Percentiles rank a stretch among this genome's conserved stretches.
phyloP scores from a whole-genome alignment of 129 eudicot genomes.

The Logfia minima region DNA sequence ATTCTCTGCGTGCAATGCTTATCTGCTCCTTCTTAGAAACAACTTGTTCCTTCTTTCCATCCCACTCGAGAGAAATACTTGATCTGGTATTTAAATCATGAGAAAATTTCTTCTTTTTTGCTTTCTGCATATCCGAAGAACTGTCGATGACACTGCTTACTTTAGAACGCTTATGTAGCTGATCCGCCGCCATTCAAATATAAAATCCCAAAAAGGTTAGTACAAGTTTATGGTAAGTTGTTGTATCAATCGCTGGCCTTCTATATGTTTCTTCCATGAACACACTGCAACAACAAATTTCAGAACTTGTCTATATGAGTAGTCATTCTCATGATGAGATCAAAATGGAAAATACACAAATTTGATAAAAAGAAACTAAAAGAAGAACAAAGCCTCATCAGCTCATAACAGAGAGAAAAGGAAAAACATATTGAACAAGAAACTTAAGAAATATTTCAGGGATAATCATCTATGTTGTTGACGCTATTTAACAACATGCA shows the following conservation, averaged over 20 bases:
- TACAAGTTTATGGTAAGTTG: conserved; percentile 17
- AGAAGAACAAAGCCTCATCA: background rate
- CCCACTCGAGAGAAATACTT: conserved; percentile 80
- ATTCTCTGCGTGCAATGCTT: conserved; percentile 61
- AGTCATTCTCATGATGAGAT: conserved; percentile 2
- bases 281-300: conserved; percentile 27
- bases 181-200: conserved; percentile 85
- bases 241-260: conserved; percentile 29
- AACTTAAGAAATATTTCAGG: no score
- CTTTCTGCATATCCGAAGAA: conserved; percentile 44
- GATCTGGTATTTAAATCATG: conserved; percentile 51
- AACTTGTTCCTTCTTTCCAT: conserved; percentile 64
- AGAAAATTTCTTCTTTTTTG: conserved; percentile 52
- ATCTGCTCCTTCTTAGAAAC: conserved; percentile 85
- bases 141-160: conserved; percentile 41
- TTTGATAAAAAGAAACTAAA: no score
- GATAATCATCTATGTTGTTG: no score
- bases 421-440: background rate
- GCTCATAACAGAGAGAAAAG: background rate
- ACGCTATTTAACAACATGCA: background rate
- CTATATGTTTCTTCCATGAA: conserved; percentile 24
- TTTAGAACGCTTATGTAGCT: conserved; percentile 52
- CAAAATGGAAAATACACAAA: background rate
- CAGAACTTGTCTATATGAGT: conserved; percentile 4
- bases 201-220: conserved; percentile 18